Evolutionary conservation across 2,329 filamentous ascomycete species (phyloP).

Genomic region (Pyrenophora graminea): DNA sequence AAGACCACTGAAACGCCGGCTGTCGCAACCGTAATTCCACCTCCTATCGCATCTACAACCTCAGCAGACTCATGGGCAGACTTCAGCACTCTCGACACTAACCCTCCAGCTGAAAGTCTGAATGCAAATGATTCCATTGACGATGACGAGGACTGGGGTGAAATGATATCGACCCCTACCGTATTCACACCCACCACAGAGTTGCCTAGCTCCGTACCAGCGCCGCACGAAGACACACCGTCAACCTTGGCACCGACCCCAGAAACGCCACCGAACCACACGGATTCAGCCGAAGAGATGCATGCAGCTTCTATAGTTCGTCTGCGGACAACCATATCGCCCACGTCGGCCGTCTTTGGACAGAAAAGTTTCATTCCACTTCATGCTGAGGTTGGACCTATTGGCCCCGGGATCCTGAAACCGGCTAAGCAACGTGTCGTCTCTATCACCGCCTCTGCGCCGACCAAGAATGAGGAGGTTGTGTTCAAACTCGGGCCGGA

Average conservation of each 20-base stretch:
- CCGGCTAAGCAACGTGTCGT: slow-evolving; percentile 18
- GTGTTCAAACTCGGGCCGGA: neutral
- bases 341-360: slow-evolving; percentile 41
- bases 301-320: slow-evolving; percentile 39
- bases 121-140: slow-evolving; percentile 14
- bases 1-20: slow-evolving; percentile 17
- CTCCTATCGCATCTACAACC: slow-evolving; percentile 12
- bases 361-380: slow-evolving; percentile 35
- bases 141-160: slow-evolving; percentile 46
- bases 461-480: slow-evolving; percentile 13
- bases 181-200: slow-evolving; percentile 26
- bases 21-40: slow-evolving; percentile 19
- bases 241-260: slow-evolving; percentile 20
- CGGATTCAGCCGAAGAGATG: slow-evolving; percentile 23
- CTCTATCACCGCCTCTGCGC: neutral
- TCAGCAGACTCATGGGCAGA: slow-evolving; percentile 22
- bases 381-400: slow-evolving; percentile 30
- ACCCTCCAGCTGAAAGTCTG: slow-evolving; percentile 5
- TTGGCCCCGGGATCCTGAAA: slow-evolving; percentile 38
- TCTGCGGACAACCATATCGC: slow-evolving; percentile 39
- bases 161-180: slow-evolving; percentile 46
- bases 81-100: slow-evolving; percentile 21
- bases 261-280: slow-evolving; percentile 9
- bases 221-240: slow-evolving; percentile 12
- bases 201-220: slow-evolving; percentile 12